Percentiles rank a stretch among this genome's conserved stretches.
phyloP scores from a whole-genome alignment of 768 basidiomycete genomes.

The Agrocybe pediades region DNA sequence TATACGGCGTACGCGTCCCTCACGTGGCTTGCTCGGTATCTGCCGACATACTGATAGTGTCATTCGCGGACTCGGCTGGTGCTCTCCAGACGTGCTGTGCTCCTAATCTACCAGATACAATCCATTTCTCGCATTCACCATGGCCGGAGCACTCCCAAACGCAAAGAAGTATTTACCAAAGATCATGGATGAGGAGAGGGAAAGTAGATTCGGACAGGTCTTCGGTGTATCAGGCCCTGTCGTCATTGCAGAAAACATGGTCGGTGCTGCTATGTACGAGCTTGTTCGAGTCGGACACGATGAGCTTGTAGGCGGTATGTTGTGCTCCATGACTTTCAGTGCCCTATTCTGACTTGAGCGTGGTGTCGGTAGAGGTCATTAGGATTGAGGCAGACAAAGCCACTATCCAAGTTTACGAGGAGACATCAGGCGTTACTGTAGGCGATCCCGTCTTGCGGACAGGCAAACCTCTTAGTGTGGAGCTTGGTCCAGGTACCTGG shows the following conservation, averaged over 20 bases:
- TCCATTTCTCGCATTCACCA: slow-evolving; percentile 28
- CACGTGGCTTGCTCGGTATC: slow-evolving; percentile 25
- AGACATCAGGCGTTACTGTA: slow-evolving; percentile 98
- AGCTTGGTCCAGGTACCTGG: slow-evolving; percentile 86
- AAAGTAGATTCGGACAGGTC: slow-evolving; percentile 85
- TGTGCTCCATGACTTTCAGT: slow-evolving; percentile 17
- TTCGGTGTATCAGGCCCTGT: slow-evolving; percentile 98
- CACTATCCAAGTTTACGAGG: slow-evolving; percentile 99
- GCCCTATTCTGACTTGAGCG: slow-evolving; percentile 3
- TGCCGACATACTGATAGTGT: slow-evolving; percentile 21
- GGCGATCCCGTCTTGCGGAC: slow-evolving; percentile 98
- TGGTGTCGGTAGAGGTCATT: slow-evolving; percentile 80
- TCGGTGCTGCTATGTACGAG: slow-evolving; percentile 95
- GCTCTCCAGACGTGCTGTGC: neutral
- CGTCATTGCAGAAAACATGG: slow-evolving; percentile 96
- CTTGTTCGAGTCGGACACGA: slow-evolving; percentile 98
- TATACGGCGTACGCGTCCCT: slow-evolving; percentile 26
- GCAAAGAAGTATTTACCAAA: slow-evolving; percentile 87
- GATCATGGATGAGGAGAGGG: slow-evolving; percentile 88
- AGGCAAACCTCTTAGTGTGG: slow-evolving; percentile 96
- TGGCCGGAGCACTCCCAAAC: slow-evolving; percentile 94
- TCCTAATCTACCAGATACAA: neutral
- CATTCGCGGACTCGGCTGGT: neutral
- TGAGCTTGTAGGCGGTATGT: slow-evolving; percentile 91
- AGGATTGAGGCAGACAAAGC: slow-evolving; percentile 98